These are phyloP conservation scores for Melampsora larici-populina DNA, from an alignment of 1,284 basidiomycete genomes.

Conservation along the genomic window DNA sequence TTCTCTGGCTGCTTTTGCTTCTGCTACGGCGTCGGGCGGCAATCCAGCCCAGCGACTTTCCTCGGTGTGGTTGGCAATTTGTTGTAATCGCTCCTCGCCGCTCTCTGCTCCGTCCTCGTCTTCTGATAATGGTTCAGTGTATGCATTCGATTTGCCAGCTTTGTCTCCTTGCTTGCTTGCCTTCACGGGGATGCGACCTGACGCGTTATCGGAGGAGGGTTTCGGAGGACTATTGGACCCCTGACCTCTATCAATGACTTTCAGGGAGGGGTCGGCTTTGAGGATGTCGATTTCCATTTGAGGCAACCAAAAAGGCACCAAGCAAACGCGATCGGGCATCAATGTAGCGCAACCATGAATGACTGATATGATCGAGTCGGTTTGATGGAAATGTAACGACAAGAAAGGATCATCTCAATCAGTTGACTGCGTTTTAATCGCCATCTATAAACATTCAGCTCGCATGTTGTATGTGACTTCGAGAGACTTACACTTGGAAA, in stretches of 20 bases:
- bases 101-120: constrained; percentile 76
- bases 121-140: constrained; percentile 82
- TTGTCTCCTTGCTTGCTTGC: neutral
- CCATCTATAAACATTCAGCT: neutral
- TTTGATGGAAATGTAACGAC: no score
- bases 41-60: constrained; percentile 76
- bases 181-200: neutral
- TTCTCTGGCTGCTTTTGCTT: constrained; percentile 73
- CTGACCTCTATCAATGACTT: constrained; percentile 61
- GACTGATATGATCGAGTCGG: neutral
- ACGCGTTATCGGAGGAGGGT: constrained; percentile 42
- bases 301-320: constrained; percentile 94
- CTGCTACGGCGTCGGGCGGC: constrained; percentile 66
- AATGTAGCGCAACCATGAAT: constrained; percentile 29
- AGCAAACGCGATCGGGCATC: constrained; percentile 76
- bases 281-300: constrained; percentile 88
- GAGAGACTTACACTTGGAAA: constrained; percentile 13
- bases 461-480: neutral
- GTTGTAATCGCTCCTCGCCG: constrained; percentile 59
- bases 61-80: constrained; percentile 65
- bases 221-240: constrained; percentile 61
- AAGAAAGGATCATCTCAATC: no score
- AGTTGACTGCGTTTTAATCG: no score
- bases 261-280: constrained; percentile 69
- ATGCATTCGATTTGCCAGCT: constrained; percentile 53